A percentile compares a stretch with the other conserved stretches of the same genome.
These are phyloP conservation scores for Colletotrichum sp. DNA, from an alignment of 2,329 filamentous ascomycete species.

Conservation along the genomic window DNA sequence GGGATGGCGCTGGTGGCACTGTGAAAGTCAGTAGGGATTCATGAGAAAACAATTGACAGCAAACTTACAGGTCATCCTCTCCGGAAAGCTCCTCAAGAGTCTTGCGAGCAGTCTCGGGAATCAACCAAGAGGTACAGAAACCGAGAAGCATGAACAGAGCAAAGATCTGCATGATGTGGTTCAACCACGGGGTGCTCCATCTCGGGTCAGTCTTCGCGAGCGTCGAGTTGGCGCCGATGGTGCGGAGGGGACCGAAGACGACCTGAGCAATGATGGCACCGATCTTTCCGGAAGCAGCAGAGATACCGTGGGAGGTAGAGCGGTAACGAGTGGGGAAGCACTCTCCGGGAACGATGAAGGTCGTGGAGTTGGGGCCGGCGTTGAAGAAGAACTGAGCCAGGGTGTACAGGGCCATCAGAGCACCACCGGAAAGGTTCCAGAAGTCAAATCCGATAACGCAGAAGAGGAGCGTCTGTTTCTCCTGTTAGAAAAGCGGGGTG, in stretches of 20 bases:
- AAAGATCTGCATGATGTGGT: constrained; percentile 33
- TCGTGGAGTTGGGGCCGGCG: constrained; percentile 63
- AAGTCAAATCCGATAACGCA: constrained; percentile 56
- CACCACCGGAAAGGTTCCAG: constrained; percentile 21
- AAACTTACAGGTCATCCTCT: constrained; percentile 28
- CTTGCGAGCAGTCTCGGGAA: constrained; percentile 44
- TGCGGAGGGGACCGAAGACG: constrained; percentile 50
- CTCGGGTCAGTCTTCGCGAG: constrained; percentile 34
- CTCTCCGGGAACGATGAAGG: constrained; percentile 69
- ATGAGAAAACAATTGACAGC: no score
- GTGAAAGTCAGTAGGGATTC: neutral
- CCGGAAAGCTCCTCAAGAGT: constrained; percentile 56
- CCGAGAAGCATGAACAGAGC: constrained; percentile 55
- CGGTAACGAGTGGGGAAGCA: constrained; percentile 69
- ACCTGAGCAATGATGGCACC: constrained; percentile 59
- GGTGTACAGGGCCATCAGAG: constrained; percentile 8
- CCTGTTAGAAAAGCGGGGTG: neutral
- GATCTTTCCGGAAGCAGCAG: constrained; percentile 64
- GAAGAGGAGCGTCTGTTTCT: constrained; percentile 44
- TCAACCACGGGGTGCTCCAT: constrained; percentile 20
- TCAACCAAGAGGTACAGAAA: constrained; percentile 46
- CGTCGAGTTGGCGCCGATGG: constrained; percentile 45
- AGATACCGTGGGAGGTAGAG: constrained; percentile 66
- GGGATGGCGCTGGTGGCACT: constrained; percentile 10
- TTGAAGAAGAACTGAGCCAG: constrained; percentile 13